Evolutionary conservation across 2,329 filamentous ascomycete species (phyloP).

Genomic region (Hymenoscyphus scutula): DNA sequence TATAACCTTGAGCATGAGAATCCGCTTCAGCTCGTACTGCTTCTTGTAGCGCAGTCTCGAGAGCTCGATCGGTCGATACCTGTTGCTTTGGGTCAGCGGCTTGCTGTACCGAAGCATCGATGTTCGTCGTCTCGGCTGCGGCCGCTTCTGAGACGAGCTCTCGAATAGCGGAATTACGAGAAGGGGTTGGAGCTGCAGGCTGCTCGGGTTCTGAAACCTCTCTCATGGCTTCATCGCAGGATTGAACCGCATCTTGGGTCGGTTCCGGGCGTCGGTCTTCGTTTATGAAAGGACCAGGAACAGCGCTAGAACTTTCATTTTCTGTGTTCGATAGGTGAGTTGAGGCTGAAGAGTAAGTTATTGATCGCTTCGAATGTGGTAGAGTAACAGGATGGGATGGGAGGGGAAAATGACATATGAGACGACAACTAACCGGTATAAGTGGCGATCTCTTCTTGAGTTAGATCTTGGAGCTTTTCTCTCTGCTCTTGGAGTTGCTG

Average conservation of each 20-base stretch:
- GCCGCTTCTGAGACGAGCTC: neutral
- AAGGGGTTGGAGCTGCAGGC: neutral
- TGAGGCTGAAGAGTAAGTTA: conserved; percentile 26
- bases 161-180: neutral
- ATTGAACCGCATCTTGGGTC: neutral
- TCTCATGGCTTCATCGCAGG: neutral
- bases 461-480: conserved; percentile 35
- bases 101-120: neutral
- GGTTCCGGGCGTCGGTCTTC: neutral
- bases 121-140: neutral
- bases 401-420: neutral
- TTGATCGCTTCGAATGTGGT: neutral
- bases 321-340: conserved; percentile 11
- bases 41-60: conserved; percentile 32
- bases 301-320: neutral
- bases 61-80: conserved; percentile 23
- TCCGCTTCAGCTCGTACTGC: conserved; percentile 32
- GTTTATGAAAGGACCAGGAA: neutral
- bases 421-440: conserved; percentile 24
- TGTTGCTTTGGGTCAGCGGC: conserved; percentile 4
- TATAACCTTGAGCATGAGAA: conserved; percentile 17
- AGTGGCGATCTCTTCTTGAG: conserved; percentile 26
- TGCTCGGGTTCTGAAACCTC: neutral
- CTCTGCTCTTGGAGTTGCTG: conserved; percentile 36
- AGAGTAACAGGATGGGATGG: neutral